Evolutionary conservation across 2,329 filamentous ascomycete genomes (phyloP).

Genomic region (Xylariaceae sp.): DNA sequence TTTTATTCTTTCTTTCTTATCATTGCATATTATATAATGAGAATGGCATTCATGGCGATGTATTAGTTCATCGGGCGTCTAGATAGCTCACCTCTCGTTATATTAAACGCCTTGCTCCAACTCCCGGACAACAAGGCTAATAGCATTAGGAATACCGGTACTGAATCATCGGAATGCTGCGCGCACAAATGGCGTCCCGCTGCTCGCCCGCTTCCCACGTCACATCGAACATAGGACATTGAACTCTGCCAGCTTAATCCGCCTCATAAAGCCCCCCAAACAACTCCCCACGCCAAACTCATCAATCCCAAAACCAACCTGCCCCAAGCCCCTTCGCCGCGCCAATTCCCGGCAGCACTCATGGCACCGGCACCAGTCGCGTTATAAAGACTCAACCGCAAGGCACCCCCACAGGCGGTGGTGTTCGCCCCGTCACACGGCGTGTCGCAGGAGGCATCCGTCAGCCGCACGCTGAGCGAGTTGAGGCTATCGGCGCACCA

Average conservation of each 20-base stretch:
- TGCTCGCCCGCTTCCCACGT: not conserved
- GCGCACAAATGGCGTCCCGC: not conserved
- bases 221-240: not conserved
- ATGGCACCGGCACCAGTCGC: slow-evolving; percentile 6
- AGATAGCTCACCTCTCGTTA: no score
- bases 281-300: not conserved
- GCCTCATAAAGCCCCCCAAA: slow-evolving; percentile 1
- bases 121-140: no score
- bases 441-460: slow-evolving; percentile 47
- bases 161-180: not conserved
- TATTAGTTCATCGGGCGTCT: no score
- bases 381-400: slow-evolving; percentile 47
- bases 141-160: no score
- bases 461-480: slow-evolving; percentile 42
- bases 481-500: slow-evolving; percentile 54
- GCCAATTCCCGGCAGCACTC: not conserved
- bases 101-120: no score
- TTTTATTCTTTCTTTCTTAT: not conserved
- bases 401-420: slow-evolving; percentile 51
- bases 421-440: slow-evolving; percentile 51
- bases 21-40: not conserved
- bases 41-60: not conserved
- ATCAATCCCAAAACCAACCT: not conserved
- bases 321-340: not conserved
- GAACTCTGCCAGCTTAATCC: not conserved